phyloP scores from a whole-genome alignment of 306 rosid genomes.

The Malus sieversii region DNA sequence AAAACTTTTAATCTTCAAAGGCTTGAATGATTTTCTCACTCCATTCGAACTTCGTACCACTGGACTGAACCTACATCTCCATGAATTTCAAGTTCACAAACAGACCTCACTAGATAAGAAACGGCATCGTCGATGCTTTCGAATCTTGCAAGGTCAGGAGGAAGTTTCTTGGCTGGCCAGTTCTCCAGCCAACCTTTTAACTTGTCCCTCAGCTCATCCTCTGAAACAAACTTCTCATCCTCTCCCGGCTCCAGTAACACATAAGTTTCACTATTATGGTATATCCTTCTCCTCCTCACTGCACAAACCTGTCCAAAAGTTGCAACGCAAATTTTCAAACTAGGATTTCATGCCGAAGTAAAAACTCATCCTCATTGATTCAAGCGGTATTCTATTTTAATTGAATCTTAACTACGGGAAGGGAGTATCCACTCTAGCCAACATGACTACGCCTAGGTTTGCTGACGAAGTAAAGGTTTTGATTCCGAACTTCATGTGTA shows the following conservation, averaged over 20 bases:
- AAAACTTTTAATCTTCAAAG: background rate
- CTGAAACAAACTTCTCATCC: conserved; percentile 75
- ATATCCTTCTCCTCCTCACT: conserved; percentile 59
- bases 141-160: conserved; percentile 71
- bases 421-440: no score
- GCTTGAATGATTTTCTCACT: conserved; percentile 20
- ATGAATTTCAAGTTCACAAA: conserved; percentile 80
- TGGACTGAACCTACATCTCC: conserved; percentile 79
- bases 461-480: no score
- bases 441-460: no score
- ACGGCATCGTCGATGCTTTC: conserved; percentile 72
- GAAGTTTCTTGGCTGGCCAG: conserved; percentile 68
- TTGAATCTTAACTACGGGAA: no score
- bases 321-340: background rate
- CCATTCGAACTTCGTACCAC: conserved; percentile 81
- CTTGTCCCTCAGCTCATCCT: conserved; percentile 55
- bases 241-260: conserved; percentile 76
- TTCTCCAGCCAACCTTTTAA: conserved; percentile 63
- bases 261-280: conserved; percentile 58
- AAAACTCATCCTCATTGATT: no score
- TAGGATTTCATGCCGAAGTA: background rate
- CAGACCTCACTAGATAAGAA: conserved; percentile 55
- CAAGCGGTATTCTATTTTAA: no score
- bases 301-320: conserved; percentile 39
- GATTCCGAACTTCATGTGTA: background rate